Conservation (phyloP, 441 rosid genomes). For the Kokia cookei region DNA sequence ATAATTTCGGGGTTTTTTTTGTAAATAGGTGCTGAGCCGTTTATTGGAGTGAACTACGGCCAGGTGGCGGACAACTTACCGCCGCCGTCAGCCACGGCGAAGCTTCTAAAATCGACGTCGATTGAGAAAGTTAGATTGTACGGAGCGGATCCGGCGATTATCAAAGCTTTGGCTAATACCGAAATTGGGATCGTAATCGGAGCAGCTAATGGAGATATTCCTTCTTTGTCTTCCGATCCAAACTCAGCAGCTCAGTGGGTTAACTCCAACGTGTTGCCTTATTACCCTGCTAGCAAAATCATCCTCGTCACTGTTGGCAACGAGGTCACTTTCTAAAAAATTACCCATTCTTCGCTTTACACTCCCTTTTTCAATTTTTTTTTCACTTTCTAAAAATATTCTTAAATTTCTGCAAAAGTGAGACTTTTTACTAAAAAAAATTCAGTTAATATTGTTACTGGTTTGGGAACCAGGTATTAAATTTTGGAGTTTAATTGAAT, state of each 20-base stretch:
- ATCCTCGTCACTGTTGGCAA: constrained; percentile 79
- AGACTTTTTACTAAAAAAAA: background rate
- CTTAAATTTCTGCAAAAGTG: background rate
- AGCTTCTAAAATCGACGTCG: constrained; percentile 68
- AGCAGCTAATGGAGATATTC: constrained; percentile 69
- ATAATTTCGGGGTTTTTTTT: background rate
- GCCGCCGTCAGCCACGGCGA: constrained; percentile 64
- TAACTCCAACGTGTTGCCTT: constrained; percentile 66
- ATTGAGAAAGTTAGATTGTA: constrained; percentile 73
- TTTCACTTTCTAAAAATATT: background rate
- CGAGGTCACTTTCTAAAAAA: constrained; percentile 42
- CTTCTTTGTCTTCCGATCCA: constrained; percentile 69
- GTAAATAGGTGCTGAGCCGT: constrained; percentile 59
- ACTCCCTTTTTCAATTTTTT: background rate
- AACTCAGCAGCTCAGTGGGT: constrained; percentile 80
- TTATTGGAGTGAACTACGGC: constrained; percentile 86
- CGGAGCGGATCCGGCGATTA: constrained; percentile 78
- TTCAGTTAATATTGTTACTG: too few relatives aligned
- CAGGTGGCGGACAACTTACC: constrained; percentile 87
- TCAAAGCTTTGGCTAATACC: constrained; percentile 69
- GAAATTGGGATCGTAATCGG: constrained; percentile 82
- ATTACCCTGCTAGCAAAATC: constrained; percentile 75
- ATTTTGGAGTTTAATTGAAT: too few relatives aligned
- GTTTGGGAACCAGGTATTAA: too few relatives aligned
- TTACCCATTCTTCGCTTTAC: background rate